These are phyloP conservation scores for Rehmannia glutinosa DNA, from an alignment of 257 asterid species.

Conservation along the genomic window DNA sequence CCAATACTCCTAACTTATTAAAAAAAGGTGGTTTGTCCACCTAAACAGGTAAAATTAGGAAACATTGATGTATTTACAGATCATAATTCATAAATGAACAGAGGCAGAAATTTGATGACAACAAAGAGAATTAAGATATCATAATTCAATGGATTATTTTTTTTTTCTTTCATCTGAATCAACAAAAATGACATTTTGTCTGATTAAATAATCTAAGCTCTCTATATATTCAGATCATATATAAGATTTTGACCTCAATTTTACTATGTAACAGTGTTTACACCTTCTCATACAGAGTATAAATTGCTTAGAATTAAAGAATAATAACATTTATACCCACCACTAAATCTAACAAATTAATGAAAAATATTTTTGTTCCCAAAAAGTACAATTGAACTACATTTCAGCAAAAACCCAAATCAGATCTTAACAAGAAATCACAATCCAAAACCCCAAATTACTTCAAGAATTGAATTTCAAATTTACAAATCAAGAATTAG, in stretches of 20 bases:
- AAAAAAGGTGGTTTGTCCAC: neutral
- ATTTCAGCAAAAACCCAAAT: conserved; percentile 12
- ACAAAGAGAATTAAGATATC: neutral
- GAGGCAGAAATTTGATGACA: neutral
- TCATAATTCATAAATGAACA: neutral
- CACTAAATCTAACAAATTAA: neutral
- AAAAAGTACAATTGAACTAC: neutral
- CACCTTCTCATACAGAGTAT: too few relatives aligned
- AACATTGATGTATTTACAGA: neutral
- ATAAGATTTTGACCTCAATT: too few relatives aligned
- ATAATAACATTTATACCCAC: neutral
- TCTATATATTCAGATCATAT: too few relatives aligned
- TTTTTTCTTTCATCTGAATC: neutral
- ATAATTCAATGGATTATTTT: neutral
- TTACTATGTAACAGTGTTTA: too few relatives aligned
- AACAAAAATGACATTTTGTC: neutral
- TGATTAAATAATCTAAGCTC: neutral
- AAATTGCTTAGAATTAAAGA: too few relatives aligned
- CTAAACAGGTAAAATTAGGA: neutral
- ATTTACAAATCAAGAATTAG: neutral
- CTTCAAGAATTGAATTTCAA: too few relatives aligned
- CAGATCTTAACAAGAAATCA: conserved; percentile 27
- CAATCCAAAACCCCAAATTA: conserved; percentile 10
- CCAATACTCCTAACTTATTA: too few relatives aligned
- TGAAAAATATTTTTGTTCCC: neutral